Conservation (phyloP, 208 protist species). For the Histomonas meleagridis region DNA sequence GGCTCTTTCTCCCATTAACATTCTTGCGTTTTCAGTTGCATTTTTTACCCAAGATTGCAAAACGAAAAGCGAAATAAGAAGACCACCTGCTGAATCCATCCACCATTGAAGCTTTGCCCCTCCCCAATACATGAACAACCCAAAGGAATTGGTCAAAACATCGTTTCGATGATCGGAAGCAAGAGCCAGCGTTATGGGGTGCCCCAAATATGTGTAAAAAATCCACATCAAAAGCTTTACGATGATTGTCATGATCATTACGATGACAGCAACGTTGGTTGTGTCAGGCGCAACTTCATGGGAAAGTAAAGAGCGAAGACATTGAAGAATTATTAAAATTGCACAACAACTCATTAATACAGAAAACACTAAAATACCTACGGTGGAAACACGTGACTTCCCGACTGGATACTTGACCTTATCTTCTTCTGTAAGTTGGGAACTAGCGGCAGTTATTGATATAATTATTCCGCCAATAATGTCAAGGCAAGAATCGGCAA, state of each 20-base stretch:
- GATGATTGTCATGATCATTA: neutral
- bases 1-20: neutral
- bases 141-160: neutral
- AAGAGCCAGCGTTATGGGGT: neutral
- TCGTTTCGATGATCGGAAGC: constrained; percentile 8
- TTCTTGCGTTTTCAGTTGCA: neutral
- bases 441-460: neutral
- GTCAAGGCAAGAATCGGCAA: constrained; percentile 17
- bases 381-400: neutral
- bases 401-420: neutral
- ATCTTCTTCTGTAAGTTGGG: neutral
- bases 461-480: constrained; percentile 12
- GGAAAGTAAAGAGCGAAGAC: neutral
- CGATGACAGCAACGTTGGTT: neutral
- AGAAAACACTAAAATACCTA: constrained; percentile 1
- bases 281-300: neutral
- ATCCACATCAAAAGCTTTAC: neutral
- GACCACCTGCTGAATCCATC: constrained; percentile 11
- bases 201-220: neutral
- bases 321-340: neutral
- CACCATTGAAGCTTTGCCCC: neutral
- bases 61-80: neutral
- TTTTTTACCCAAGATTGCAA: neutral
- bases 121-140: constrained; percentile 7
- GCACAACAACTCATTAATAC: constrained; percentile 31